phyloP scores from a whole-genome alignment of 495 filamentous ascomycete genomes.

The Daldinia grandis region DNA sequence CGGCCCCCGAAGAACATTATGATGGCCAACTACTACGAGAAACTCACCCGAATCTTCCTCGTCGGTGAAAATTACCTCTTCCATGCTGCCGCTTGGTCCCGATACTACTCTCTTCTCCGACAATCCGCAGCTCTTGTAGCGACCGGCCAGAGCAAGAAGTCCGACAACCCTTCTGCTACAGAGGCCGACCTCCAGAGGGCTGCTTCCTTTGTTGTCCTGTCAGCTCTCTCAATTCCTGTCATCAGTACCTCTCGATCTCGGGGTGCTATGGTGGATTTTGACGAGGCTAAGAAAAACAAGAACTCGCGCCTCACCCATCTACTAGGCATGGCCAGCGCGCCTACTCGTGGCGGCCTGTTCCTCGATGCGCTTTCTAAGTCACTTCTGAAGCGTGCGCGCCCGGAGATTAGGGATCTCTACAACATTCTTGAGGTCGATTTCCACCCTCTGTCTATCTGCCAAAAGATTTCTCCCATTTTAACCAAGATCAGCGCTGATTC shows the following conservation, averaged over 20 bases:
- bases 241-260: slow-evolving; percentile 98
- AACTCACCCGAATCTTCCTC: slow-evolving; percentile 96
- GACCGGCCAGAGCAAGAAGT: slow-evolving; percentile 87
- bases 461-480: slow-evolving; percentile 97
- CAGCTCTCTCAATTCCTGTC: slow-evolving; percentile 94
- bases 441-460: slow-evolving; percentile 97
- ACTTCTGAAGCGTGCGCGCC: slow-evolving; percentile 85
- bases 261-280: slow-evolving; percentile 93
- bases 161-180: slow-evolving; percentile 85
- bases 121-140: slow-evolving; percentile 87
- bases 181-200: slow-evolving; percentile 86
- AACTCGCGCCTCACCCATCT: slow-evolving; percentile 96
- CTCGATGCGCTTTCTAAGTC: slow-evolving; percentile 95
- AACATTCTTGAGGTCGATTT: slow-evolving; percentile 99
- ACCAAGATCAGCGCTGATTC: slow-evolving; percentile 91
- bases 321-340: slow-evolving; percentile 87
- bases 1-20: slow-evolving; percentile 98
- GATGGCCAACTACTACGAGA: slow-evolving; percentile 99
- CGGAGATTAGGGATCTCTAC: slow-evolving; percentile 95
- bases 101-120: slow-evolving; percentile 95
- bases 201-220: slow-evolving; percentile 95
- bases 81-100: slow-evolving; percentile 95
- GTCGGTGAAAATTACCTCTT: slow-evolving; percentile 99
- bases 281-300: slow-evolving; percentile 98
- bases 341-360: slow-evolving; percentile 90